Percentiles rank a stretch among this genome's conserved stretches.
phyloP scores from a whole-genome alignment of 371 early-diverging fungal species.

The Apophysomyces variabilis region DNA sequence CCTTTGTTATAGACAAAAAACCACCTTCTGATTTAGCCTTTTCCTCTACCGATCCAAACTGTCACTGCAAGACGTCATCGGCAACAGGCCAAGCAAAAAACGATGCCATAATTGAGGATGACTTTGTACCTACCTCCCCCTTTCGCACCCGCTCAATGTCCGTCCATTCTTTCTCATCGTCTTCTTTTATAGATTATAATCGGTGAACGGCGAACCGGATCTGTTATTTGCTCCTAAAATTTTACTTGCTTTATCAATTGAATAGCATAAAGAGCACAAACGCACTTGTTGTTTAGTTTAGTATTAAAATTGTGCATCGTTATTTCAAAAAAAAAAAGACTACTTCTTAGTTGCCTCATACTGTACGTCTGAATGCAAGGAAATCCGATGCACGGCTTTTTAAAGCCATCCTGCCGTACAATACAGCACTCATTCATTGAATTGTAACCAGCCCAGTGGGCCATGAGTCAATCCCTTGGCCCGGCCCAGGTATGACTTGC shows the following conservation, averaged over 20 bases:
- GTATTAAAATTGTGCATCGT: too few species aligned
- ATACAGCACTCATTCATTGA: too few species aligned
- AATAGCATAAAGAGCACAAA: too few species aligned
- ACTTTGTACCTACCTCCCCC: neutral
- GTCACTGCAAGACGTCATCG: neutral
- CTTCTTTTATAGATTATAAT: neutral
- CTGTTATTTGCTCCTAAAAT: neutral
- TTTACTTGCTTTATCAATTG: neutral
- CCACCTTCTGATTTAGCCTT: slow-evolving; percentile 7
- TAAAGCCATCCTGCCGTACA: too few species aligned
- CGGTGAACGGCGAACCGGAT: neutral
- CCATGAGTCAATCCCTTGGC: too few species aligned
- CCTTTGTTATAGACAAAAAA: neutral
- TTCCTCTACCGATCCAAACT: slow-evolving; percentile 1
- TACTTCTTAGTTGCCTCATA: neutral
- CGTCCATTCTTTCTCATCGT: too few species aligned
- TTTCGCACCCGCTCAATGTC: neutral
- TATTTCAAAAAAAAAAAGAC: neutral
- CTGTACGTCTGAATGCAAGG: too few species aligned
- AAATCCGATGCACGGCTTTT: too few species aligned
- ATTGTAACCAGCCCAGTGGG: too few species aligned
- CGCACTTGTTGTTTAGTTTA: too few species aligned
- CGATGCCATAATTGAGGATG: neutral
- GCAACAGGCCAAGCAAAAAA: slow-evolving; percentile 4
- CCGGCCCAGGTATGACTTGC: too few species aligned